Evolutionary conservation across 2,329 filamentous ascomycete species (phyloP), one percentile per base, ranked within the genome.

Genomic region (Monilinia vaccinii-corymbosi): DNA sequence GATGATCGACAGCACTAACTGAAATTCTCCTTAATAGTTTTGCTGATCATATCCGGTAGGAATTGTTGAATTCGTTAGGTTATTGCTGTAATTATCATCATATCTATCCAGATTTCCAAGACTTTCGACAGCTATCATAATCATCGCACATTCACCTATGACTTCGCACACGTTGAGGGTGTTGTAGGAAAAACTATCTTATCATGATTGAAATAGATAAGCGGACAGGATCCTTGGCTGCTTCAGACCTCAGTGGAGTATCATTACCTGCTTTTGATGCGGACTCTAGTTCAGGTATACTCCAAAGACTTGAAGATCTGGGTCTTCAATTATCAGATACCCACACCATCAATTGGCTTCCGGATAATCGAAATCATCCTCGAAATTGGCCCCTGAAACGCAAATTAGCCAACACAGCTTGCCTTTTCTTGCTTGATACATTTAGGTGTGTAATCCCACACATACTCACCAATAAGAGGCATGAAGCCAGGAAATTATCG

Each of bases 401-500:
- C 16, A 44, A 58, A 32, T 11, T 50, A 21, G 34, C 1, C n/a
- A 58, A 40, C 14, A 44, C 45, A 5, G 56, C 56, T 58, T 58
- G 45, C 3, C 32, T 58, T 18, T 50, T 58, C 34, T 32, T 58
- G 45, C 25, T 58, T 16, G 46, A 58, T 58, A 40, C 56, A 50
- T 50, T 58, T 18, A 42, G 46, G 34, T 58, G 9, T 50, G 23
- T 58, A 9, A 21, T 34, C 36, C 18, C 16, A 31, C 31, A 23
- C n/a, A 32, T 18, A 31, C 13, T 7, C n/a, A 9, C 16, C 50
- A 23, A 11, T 14, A 31, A 50, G 21, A 16, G 2, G 25, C 11
- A 47, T 47, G 21, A 47, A 28, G 6, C 9, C 23, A 18, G 28
- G 4, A 28, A 47, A 4, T 40, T 21, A 31, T 8, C 34, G 16